Evolutionary conservation across 345 rosid species (phyloP).

Genomic region (Hibiscus syriacus): DNA sequence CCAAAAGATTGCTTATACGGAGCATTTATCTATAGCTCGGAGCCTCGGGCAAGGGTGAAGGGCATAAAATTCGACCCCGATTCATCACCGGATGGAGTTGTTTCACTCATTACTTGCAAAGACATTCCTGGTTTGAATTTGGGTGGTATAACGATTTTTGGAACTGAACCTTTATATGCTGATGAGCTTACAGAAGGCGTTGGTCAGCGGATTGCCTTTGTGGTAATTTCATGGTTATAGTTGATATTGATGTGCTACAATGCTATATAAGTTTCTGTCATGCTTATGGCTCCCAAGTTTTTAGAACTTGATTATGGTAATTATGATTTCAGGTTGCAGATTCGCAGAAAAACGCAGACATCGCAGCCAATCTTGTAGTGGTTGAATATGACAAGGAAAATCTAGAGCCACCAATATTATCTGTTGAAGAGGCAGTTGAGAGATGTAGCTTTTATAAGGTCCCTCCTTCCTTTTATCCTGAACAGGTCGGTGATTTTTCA

Average conservation of each 20-base stretch:
- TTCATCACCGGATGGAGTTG: conserved; percentile 35
- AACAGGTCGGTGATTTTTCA: conserved; percentile 51
- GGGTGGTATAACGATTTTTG: conserved; percentile 6
- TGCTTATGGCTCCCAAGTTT: background rate
- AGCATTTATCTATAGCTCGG: conserved; percentile 74
- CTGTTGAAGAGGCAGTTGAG: conserved; percentile 71
- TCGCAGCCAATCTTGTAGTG: conserved; percentile 50
- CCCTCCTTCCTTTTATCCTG: conserved; percentile 40
- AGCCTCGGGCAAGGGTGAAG: conserved; percentile 59
- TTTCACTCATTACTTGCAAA: conserved; percentile 42
- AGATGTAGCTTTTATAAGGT: conserved; percentile 64
- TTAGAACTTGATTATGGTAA: conserved; percentile 1
- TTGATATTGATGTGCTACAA: background rate
- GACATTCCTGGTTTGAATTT: conserved; percentile 84
- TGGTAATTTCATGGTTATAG: conserved; percentile 39
- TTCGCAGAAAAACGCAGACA: conserved; percentile 69
- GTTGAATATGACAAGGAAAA: conserved; percentile 53
- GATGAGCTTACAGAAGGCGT: conserved; percentile 46
- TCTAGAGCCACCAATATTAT: conserved; percentile 43
- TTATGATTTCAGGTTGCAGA: conserved; percentile 57
- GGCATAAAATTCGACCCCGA: conserved; percentile 34
- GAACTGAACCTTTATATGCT: conserved; percentile 51
- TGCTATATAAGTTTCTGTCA: background rate
- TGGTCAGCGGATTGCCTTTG: conserved; percentile 66
- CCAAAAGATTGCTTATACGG: conserved; percentile 63